A percentile compares a stretch with the other conserved stretches of the same genome.
These are phyloP conservation scores for Mimosa pudica DNA, from an alignment of 306 rosid genomes.

Conservation along the genomic window DNA sequence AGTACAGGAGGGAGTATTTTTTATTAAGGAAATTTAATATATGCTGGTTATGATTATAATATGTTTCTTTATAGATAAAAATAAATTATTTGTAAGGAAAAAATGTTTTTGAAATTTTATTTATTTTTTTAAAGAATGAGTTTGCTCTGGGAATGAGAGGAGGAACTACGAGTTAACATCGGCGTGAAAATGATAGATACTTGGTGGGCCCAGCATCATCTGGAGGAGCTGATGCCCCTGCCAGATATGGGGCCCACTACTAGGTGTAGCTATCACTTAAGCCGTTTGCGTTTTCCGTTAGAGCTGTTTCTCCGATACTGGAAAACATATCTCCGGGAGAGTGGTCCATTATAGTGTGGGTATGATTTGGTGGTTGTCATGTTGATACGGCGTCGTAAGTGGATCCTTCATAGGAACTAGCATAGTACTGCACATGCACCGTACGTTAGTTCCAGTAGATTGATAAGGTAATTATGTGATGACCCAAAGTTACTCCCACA, in stretches of 20 bases:
- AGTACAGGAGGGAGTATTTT: too few species aligned
- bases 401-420: neutral
- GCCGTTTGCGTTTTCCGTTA: conserved; percentile 5
- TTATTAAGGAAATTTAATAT: too few species aligned
- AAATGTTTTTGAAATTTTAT: too few species aligned
- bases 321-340: conserved; percentile 19
- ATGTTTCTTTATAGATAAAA: too few species aligned
- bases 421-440: neutral
- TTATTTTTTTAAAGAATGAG: too few species aligned
- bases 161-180: neutral
- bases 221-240: conserved; percentile 5
- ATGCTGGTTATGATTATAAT: too few species aligned
- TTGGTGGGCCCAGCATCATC: neutral
- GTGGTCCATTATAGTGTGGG: neutral
- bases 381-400: neutral
- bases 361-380: neutral
- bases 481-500: neutral
- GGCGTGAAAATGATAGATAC: conserved; percentile 40
- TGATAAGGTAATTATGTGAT: conserved; percentile 6
- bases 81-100: too few species aligned
- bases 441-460: neutral
- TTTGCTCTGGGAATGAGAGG: too few species aligned
- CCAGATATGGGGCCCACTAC: conserved; percentile 43
- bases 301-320: neutral
- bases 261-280: conserved; percentile 26